These are phyloP conservation scores for Eutypella sp. DNA, from an alignment of 2,329 filamentous ascomycete species.

Conservation along the genomic window DNA sequence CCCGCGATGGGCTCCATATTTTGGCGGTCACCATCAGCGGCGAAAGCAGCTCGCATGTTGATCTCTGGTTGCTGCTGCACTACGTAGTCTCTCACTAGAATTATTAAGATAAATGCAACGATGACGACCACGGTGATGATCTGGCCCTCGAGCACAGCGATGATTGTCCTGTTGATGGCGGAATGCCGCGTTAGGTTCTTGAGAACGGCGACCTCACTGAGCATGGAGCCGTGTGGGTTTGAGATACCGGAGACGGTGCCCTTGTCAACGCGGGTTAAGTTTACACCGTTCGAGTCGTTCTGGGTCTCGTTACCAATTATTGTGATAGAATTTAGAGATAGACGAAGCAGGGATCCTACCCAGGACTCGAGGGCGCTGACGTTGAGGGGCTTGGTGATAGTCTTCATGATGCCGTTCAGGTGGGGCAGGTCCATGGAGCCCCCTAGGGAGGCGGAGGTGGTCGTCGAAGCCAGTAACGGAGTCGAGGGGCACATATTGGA, in stretches of 20 bases:
- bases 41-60: constrained; percentile 69
- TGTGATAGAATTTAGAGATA: constrained; percentile 5
- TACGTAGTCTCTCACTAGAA: constrained; percentile 94
- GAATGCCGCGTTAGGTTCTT: constrained; percentile 63
- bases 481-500: constrained; percentile 34
- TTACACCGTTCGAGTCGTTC: constrained; percentile 15
- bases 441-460: constrained; percentile 33
- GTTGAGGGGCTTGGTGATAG: constrained; percentile 28
- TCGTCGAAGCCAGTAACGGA: constrained; percentile 32
- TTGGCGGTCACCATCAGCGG: constrained; percentile 36
- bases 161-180: constrained; percentile 69
- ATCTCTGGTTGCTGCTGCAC: constrained; percentile 95
- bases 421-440: constrained; percentile 31
- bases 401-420: constrained; percentile 20
- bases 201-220: constrained; percentile 54
- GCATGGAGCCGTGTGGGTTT: constrained; percentile 36
- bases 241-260: constrained; percentile 11
- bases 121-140: constrained; percentile 90
- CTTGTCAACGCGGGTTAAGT: constrained; percentile 16
- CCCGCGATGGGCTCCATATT: constrained; percentile 16
- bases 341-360: constrained; percentile 24
- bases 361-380: constrained; percentile 27
- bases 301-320: constrained; percentile 9
- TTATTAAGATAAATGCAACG: constrained; percentile 92
- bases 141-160: constrained; percentile 85